Conservation (phyloP, 2,329 filamentous ascomycete genomes). For the Cryphonectria carpinicola region DNA sequence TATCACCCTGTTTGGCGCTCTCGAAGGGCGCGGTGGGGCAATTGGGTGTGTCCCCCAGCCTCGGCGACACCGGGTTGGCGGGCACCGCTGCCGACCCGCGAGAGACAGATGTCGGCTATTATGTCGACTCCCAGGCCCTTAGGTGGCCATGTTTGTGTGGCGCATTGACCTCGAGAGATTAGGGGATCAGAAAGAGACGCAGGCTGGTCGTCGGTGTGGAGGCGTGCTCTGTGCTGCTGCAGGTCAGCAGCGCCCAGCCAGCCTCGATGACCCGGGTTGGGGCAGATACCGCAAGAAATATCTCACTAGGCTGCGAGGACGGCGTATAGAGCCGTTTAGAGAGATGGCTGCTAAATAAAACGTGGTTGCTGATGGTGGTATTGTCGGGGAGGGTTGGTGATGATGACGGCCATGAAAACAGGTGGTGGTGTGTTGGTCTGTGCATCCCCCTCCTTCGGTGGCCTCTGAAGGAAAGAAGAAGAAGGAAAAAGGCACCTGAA, state of each 20-base stretch:
- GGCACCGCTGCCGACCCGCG: background rate
- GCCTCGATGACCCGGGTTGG: background rate
- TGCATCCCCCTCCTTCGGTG: background rate
- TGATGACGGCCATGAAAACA: background rate
- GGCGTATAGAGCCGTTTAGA: background rate
- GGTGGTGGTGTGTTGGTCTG: background rate
- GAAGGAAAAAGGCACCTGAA: background rate
- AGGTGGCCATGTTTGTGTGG: background rate
- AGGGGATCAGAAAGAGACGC: background rate
- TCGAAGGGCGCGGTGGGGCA: background rate
- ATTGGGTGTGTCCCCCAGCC: background rate
- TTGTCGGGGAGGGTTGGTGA: background rate
- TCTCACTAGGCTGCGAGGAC: background rate
- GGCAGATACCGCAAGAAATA: background rate
- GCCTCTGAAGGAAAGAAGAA: background rate
- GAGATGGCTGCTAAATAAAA: background rate
- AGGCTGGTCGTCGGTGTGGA: background rate
- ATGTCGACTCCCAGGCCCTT: background rate
- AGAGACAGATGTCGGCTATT: background rate
- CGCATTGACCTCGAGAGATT: background rate
- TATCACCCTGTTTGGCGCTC: background rate
- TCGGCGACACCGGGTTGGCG: slow-evolving; percentile 6
- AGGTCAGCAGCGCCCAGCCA: background rate
- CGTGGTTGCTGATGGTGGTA: background rate
- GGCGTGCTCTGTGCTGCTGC: background rate